Percentiles rank a stretch among this genome's conserved stretches.
phyloP scores from a whole-genome alignment of 1,284 basidiomycete genomes.

The Apiotrichum veenhuisii region DNA sequence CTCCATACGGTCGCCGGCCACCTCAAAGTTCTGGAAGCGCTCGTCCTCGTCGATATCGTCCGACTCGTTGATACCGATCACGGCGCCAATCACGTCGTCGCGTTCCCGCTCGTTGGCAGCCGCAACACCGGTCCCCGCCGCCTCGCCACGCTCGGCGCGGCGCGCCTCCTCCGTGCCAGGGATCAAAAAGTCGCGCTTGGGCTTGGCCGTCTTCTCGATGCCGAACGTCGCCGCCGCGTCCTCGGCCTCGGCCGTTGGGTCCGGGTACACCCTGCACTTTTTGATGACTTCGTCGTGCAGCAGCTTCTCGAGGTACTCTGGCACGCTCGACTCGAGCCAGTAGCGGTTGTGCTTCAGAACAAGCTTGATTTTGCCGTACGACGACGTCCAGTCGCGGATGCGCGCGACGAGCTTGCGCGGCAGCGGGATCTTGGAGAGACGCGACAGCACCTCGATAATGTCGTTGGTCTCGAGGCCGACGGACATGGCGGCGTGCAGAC shows the following conservation, averaged over 20 bases:
- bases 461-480: conserved; percentile 97
- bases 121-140: background rate
- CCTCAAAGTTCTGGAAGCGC: conserved; percentile 91
- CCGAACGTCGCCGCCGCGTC: conserved; percentile 63
- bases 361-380: conserved; percentile 94
- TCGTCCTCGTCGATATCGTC: conserved; percentile 95
- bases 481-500: conserved; percentile 95
- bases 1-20: conserved; percentile 85
- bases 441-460: conserved; percentile 92
- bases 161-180: conserved; percentile 62
- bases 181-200: conserved; percentile 69
- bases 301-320: conserved; percentile 79
- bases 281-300: conserved; percentile 76
- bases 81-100: conserved; percentile 61
- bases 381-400: conserved; percentile 84
- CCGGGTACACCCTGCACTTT: conserved; percentile 38
- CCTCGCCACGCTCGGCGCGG: conserved; percentile 31
- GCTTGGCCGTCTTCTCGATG: conserved; percentile 72
- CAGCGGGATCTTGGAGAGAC: conserved; percentile 87
- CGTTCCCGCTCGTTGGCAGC: conserved; percentile 19
- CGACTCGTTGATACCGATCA: conserved; percentile 81
- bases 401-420: conserved; percentile 75
- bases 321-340: conserved; percentile 87
- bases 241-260: conserved; percentile 26
- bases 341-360: conserved; percentile 96